phyloP scores from a whole-genome alignment of 1,284 basidiomycete species.

The Calocybe gambosa region DNA sequence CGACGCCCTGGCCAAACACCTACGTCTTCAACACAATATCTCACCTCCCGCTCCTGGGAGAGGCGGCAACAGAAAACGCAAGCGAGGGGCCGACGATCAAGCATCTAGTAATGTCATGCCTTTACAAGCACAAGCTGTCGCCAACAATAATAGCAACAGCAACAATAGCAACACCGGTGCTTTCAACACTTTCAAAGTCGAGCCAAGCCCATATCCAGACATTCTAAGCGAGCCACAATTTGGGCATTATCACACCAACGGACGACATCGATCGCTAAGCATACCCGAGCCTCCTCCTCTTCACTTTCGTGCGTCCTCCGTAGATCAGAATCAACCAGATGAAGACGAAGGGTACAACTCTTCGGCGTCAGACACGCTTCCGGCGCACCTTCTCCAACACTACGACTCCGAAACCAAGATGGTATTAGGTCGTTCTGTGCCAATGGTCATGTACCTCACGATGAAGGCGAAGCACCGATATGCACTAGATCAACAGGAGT shows the following conservation, averaged over 20 bases:
- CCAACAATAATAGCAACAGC: constrained; percentile 4
- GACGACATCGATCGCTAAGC: constrained; percentile 14
- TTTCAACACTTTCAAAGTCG: constrained; percentile 63
- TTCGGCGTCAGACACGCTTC: constrained; percentile 38
- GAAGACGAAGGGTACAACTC: constrained; percentile 31
- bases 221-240: neutral
- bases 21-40: constrained; percentile 82
- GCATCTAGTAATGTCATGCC: constrained; percentile 12
- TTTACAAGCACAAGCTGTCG: constrained; percentile 7
- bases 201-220: constrained; percentile 42
- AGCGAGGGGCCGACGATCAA: constrained; percentile 40
- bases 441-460: constrained; percentile 65
- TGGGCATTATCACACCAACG: constrained; percentile 15
- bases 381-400: constrained; percentile 41
- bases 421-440: constrained; percentile 53
- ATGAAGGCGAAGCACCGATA: constrained; percentile 71
- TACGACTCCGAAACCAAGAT: constrained; percentile 50
- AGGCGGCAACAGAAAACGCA: constrained; percentile 62
- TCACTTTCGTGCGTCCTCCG: constrained; percentile 10
- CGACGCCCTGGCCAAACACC: constrained; percentile 87
- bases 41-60: constrained; percentile 65
- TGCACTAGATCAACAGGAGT: constrained; percentile 55
- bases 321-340: constrained; percentile 9
- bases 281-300: constrained; percentile 10
- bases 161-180: constrained; percentile 19